Evolutionary conservation across 1,284 basidiomycete species (phyloP).

Genomic region (Melampsora larici-populina): DNA sequence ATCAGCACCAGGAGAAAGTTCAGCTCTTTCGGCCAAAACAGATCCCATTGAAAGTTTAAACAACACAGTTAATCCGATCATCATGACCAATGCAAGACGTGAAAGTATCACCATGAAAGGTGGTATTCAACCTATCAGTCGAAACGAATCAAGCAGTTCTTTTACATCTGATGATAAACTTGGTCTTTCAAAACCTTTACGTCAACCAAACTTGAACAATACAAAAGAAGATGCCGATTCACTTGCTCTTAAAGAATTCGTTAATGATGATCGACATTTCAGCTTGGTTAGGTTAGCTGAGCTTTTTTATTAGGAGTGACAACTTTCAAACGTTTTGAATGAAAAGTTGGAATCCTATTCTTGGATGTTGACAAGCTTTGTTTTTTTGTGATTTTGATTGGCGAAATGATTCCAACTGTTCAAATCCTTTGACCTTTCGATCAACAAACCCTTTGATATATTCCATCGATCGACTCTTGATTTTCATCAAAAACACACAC

Average conservation of each 20-base stretch:
- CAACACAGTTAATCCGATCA: constrained; percentile 22
- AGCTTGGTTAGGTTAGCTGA: constrained; percentile 76
- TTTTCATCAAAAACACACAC: not conserved
- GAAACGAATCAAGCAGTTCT: not conserved
- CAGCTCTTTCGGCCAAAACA: constrained; percentile 20
- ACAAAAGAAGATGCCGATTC: constrained; percentile 7
- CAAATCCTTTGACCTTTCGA: constrained; percentile 24
- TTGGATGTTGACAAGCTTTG: constrained; percentile 3
- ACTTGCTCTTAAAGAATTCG: constrained; percentile 69
- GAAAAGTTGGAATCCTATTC: too few relatives aligned
- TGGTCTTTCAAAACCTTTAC: not conserved
- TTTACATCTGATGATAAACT: not conserved
- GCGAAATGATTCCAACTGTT: not conserved
- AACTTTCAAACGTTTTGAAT: not conserved
- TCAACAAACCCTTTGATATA: constrained; percentile 38
- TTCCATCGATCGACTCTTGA: constrained; percentile 8
- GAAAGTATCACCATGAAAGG: constrained; percentile 26
- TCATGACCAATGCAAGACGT: constrained; percentile 6
- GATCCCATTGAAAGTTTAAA: not conserved
- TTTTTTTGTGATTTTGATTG: not conserved
- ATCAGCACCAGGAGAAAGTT: constrained; percentile 17
- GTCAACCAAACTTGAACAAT: not conserved
- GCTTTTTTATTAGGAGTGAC: constrained; percentile 4
- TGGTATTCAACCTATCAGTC: not conserved
- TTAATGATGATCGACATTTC: constrained; percentile 85